Percentiles rank a stretch among this genome's conserved stretches.
Evolutionary conservation across 202 grass and related monocot species (phyloP).

Genomic region (Setaria italica): DNA sequence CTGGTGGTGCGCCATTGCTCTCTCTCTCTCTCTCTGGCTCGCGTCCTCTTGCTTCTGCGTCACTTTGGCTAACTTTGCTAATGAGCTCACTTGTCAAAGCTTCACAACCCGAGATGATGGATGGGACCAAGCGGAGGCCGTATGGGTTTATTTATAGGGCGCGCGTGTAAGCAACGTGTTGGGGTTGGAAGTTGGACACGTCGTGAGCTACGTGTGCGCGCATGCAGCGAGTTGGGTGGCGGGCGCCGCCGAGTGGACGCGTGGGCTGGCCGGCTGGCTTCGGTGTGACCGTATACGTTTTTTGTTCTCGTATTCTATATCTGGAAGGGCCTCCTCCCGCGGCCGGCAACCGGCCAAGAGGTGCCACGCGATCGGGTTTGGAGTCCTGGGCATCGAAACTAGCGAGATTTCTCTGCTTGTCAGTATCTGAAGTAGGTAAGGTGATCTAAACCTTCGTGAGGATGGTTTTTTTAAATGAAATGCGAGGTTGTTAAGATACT

Average conservation of each 20-base stretch:
- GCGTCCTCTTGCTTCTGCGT: too few species aligned
- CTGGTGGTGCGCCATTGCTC: constrained; percentile 51
- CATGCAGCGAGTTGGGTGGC: constrained; percentile 12
- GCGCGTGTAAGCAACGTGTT: background rate
- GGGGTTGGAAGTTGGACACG: background rate
- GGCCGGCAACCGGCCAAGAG: background rate
- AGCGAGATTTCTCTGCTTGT: too few species aligned
- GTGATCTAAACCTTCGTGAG: too few species aligned
- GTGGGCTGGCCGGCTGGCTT: background rate
- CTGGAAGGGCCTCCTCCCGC: background rate
- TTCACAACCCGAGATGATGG: background rate
- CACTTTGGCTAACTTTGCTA: background rate
- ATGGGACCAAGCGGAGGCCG: background rate
- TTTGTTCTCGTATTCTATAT: background rate
- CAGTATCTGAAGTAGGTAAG: too few species aligned
- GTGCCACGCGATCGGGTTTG: constrained; percentile 1
- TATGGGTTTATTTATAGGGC: constrained; percentile 10
- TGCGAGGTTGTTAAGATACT: too few species aligned
- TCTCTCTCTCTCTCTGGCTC: too few species aligned
- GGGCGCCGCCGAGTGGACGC: background rate
- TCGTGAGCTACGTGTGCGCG: constrained; percentile 11
- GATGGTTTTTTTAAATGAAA: too few species aligned
- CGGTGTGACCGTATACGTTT: background rate
- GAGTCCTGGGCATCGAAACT: background rate
- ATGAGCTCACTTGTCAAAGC: background rate